Percentiles rank a stretch among this genome's conserved stretches.
phyloP scores from a whole-genome alignment of 345 rosid genomes.

The Citrus sp. region DNA sequence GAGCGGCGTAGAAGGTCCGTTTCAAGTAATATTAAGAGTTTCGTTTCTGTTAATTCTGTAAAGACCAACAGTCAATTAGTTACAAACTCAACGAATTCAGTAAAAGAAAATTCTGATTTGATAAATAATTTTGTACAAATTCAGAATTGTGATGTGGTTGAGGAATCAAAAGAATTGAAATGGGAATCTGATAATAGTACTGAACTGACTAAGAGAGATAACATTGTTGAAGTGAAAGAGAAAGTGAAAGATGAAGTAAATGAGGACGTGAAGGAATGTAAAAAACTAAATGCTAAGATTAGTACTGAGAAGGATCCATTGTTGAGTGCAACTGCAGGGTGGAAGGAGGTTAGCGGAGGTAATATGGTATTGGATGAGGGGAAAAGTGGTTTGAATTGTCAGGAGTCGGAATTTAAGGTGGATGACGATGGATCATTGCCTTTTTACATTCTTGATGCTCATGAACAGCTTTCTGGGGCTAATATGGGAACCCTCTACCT shows the following conservation, averaged over 20 bases:
- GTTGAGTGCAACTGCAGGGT: slow-evolving; percentile 78
- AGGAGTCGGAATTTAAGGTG: slow-evolving; percentile 66
- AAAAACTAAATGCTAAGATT: slow-evolving; percentile 70
- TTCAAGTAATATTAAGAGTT: slow-evolving; percentile 4
- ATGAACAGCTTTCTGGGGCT: slow-evolving; percentile 80
- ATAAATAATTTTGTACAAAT: slow-evolving; percentile 3
- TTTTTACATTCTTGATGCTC: slow-evolving; percentile 74
- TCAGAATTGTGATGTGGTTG: slow-evolving; percentile 15
- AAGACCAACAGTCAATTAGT: slow-evolving; percentile 29
- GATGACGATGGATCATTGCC: slow-evolving; percentile 66
- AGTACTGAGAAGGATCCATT: slow-evolving; percentile 51
- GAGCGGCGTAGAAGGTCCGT: slow-evolving; percentile 45
- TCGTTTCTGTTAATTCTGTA: slow-evolving; percentile 5
- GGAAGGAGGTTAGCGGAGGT: slow-evolving; percentile 62
- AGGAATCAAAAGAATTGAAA: slow-evolving; percentile 11
- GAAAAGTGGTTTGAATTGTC: slow-evolving; percentile 26
- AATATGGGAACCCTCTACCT: slow-evolving; percentile 80
- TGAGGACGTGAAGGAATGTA: slow-evolving; percentile 18
- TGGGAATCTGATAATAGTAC: not conserved
- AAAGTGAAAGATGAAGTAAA: slow-evolving; percentile 21
- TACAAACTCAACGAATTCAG: slow-evolving; percentile 6
- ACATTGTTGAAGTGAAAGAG: slow-evolving; percentile 35
- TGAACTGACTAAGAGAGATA: slow-evolving; percentile 10
- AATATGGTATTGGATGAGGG: slow-evolving; percentile 25
- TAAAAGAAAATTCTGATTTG: slow-evolving; percentile 4